Evolutionary conservation across 305 asterid species (phyloP).

Genomic region (Lippia alba): DNA sequence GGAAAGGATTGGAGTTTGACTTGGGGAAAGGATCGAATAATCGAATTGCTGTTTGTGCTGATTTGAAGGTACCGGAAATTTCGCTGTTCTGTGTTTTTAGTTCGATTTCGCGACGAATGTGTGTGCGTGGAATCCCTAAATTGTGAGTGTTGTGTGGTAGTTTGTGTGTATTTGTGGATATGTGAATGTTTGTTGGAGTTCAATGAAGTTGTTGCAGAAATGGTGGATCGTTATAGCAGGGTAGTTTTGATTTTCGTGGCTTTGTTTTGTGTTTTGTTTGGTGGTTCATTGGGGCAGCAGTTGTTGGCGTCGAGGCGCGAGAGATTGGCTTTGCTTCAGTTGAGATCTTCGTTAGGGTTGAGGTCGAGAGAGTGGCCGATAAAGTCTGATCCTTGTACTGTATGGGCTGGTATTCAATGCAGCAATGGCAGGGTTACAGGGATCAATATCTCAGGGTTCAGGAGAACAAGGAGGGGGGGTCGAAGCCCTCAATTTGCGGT

Average conservation of each 20-base stretch:
- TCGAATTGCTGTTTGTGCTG: constrained; percentile 31
- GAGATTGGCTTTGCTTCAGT: constrained; percentile 50
- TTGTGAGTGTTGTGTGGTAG: constrained; percentile 10
- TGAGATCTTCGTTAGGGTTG: constrained; percentile 65
- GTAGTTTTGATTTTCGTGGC: constrained; percentile 32
- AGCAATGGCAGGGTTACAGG: constrained; percentile 57
- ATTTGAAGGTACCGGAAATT: constrained; percentile 31
- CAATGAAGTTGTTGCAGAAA: constrained; percentile 54
- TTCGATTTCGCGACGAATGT: constrained; percentile 23
- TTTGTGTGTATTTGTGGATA: constrained; percentile 8
- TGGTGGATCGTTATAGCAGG: constrained; percentile 53
- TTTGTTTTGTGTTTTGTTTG: constrained; percentile 42
- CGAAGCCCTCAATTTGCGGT: constrained; percentile 64
- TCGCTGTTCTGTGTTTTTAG: not conserved
- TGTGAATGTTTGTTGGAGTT: constrained; percentile 34
- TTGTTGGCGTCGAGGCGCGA: constrained; percentile 40
- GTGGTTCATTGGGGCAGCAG: constrained; percentile 44
- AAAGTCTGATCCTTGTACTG: constrained; percentile 67
- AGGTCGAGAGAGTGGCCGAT: constrained; percentile 74
- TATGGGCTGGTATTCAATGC: constrained; percentile 75
- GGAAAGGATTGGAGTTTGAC: constrained; percentile 18
- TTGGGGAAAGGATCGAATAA: constrained; percentile 13
- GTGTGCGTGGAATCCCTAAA: constrained; percentile 23
- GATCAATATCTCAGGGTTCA: constrained; percentile 64
- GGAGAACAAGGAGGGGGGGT: constrained; percentile 63